A percentile compares a stretch with the other conserved stretches of the same genome.
phyloP scores from a whole-genome alignment of 73 alveolate genomes.

The Stentor roeselii region DNA sequence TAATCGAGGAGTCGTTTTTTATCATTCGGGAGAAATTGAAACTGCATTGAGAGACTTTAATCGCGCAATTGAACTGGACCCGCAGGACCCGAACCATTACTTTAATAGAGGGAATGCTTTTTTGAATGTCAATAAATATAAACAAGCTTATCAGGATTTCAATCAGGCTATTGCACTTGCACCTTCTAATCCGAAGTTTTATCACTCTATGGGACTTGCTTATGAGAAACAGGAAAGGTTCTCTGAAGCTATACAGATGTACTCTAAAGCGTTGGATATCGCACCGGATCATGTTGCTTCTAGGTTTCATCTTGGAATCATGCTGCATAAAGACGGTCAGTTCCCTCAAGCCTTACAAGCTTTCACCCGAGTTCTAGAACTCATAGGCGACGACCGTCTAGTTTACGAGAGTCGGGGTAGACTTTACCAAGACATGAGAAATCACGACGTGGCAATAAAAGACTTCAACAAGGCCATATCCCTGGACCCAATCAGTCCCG shows the following conservation, averaged over 20 bases:
- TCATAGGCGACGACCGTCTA: constrained; percentile 52
- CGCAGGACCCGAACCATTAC: constrained; percentile 67
- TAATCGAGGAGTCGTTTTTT: constrained; percentile 74
- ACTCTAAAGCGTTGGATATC: constrained; percentile 58
- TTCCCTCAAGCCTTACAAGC: constrained; percentile 72
- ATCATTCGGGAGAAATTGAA: constrained; percentile 57
- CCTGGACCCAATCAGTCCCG: constrained; percentile 54
- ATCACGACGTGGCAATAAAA: constrained; percentile 66
- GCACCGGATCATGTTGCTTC: constrained; percentile 56
- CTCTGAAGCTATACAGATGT: constrained; percentile 74
- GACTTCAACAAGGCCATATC: constrained; percentile 77
- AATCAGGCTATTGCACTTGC: constrained; percentile 69
- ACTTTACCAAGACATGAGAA: constrained; percentile 81
- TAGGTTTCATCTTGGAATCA: constrained; percentile 73
- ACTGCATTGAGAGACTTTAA: constrained; percentile 72
- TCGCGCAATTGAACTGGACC: constrained; percentile 69
- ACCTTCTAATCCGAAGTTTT: constrained; percentile 71
- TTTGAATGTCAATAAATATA: constrained; percentile 51
- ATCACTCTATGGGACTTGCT: constrained; percentile 87
- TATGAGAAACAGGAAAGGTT: constrained; percentile 60
- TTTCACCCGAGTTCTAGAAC: constrained; percentile 59
- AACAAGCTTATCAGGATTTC: constrained; percentile 75
- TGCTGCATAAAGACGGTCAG: constrained; percentile 65
- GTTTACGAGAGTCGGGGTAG: constrained; percentile 75
- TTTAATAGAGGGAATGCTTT: constrained; percentile 82